Conservation (phyloP, 805 yeast species). For the Naumovozyma baii region DNA sequence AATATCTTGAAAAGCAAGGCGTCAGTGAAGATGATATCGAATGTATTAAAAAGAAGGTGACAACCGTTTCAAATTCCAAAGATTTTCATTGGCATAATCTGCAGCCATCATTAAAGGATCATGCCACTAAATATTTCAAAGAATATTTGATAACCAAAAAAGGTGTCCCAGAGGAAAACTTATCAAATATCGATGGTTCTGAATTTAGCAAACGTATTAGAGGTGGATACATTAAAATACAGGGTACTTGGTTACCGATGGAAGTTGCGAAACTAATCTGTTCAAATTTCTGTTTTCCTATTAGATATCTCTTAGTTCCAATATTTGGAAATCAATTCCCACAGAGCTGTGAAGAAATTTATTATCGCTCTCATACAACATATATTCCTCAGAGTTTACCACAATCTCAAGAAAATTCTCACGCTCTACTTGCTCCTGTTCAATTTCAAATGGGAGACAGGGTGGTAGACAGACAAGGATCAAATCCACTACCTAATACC, state of each 20-base stretch:
- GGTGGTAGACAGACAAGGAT: background rate
- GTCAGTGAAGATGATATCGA: background rate
- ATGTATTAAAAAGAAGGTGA: background rate
- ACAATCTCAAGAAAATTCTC: too few species aligned
- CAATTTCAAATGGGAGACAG: too few species aligned
- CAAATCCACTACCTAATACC: background rate
- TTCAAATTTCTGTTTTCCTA: conserved; percentile 62
- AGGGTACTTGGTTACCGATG: conserved; percentile 88
- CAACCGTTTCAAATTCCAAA: conserved; percentile 13
- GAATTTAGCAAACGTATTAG: conserved; percentile 53
- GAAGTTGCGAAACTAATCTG: conserved; percentile 60
- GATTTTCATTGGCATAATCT: conserved; percentile 26
- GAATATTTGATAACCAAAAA: conserved; percentile 7
- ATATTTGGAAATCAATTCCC: conserved; percentile 63
- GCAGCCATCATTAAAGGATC: conserved; percentile 10
- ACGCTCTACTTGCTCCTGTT: too few species aligned
- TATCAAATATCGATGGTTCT: conserved; percentile 11
- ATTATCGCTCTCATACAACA: background rate
- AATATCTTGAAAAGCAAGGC: too few species aligned
- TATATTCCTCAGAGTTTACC: background rate
- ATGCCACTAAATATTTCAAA: conserved; percentile 10
- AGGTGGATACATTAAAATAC: conserved; percentile 87
- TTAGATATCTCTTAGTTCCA: conserved; percentile 68
- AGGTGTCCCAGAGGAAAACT: conserved; percentile 6
- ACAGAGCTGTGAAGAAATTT: conserved; percentile 20